A percentile compares a stretch with the other conserved stretches of the same genome.
Conservation (phyloP, 176 grass and related monocot species). For the Hordeum vulgare region DNA sequence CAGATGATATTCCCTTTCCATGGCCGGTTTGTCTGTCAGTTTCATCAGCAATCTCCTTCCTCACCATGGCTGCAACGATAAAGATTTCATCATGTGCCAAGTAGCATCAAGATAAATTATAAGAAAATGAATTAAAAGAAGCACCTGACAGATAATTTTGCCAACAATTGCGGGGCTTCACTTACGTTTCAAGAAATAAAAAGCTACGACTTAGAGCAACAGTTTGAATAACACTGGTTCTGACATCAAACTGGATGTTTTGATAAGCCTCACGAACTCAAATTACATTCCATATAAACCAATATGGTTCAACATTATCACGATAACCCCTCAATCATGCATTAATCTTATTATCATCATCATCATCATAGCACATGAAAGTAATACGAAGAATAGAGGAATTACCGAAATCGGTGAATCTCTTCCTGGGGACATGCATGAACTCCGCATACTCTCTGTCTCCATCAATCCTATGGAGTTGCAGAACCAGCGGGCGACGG, state of each 20-base stretch:
- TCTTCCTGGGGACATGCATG: conserved; percentile 92
- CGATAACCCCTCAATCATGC: neutral
- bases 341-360: neutral
- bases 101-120: neutral
- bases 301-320: neutral
- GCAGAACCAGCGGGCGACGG: conserved; percentile 82
- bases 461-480: conserved; percentile 91
- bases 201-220: neutral
- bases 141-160: neutral
- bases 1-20: conserved; percentile 74
- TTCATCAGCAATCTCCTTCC: conserved; percentile 93
- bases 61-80: conserved; percentile 63
- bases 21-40: conserved; percentile 93
- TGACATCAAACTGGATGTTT: neutral
- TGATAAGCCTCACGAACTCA: neutral
- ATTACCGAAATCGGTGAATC: conserved; percentile 93
- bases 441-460: conserved; percentile 93
- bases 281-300: neutral
- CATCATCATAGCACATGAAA: neutral
- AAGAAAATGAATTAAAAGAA: neutral
- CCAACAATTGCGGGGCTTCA: neutral
- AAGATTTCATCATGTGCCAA: neutral
- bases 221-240: neutral
- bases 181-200: neutral
- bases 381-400: neutral